phyloP scores from a whole-genome alignment of 129 eudicot genomes.

The Erigeron canadensis region DNA sequence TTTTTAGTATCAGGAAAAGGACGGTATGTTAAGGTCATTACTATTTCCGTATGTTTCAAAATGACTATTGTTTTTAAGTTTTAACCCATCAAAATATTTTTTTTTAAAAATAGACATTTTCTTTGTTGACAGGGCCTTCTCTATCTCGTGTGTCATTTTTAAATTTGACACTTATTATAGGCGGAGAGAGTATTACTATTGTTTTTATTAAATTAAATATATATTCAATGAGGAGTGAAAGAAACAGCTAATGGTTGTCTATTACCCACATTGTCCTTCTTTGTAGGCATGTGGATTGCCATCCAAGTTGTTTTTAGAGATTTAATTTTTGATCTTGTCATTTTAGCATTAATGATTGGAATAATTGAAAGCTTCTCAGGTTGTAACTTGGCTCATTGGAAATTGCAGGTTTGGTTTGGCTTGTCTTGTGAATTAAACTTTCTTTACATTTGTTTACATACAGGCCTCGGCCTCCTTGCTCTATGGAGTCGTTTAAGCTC shows the following conservation, averaged over 20 bases:
- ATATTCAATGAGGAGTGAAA: too few species aligned
- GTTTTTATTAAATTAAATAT: too few species aligned
- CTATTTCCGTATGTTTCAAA: background rate
- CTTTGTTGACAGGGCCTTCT: too few species aligned
- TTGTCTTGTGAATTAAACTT: background rate
- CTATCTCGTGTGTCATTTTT: too few species aligned
- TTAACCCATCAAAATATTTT: background rate
- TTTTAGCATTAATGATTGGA: background rate
- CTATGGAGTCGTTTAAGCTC: too few species aligned
- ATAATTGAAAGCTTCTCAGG: background rate
- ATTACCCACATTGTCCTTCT: constrained; percentile 1
- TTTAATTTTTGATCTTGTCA: constrained; percentile 4
- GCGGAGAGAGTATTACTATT: background rate
- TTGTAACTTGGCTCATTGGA: background rate
- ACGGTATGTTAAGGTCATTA: too few species aligned
- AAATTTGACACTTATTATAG: background rate
- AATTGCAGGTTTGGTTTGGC: background rate
- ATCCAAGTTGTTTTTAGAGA: background rate
- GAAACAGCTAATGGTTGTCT: background rate
- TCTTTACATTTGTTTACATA: too few species aligned
- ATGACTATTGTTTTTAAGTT: too few species aligned
- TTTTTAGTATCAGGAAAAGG: background rate
- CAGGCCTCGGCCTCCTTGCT: too few species aligned
- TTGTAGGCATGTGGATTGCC: constrained; percentile 18
- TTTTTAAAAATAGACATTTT: too few species aligned